Conservation (phyloP, 2,329 filamentous ascomycete genomes). For the Aureobasidium sp. region DNA sequence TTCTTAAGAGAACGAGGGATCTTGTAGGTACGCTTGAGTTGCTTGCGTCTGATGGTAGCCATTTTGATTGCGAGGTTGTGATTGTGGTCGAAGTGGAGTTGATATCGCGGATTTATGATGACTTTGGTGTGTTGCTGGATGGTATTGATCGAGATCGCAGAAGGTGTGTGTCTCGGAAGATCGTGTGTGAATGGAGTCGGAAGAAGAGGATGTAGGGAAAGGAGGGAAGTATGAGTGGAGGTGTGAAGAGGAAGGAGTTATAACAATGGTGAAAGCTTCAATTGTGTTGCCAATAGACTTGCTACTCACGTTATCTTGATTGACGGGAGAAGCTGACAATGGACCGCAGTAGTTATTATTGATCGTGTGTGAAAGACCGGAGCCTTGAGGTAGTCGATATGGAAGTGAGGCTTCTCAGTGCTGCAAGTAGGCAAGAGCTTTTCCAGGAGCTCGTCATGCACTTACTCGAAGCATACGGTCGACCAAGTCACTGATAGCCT, state of each 20-base stretch:
- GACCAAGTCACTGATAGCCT: too few species aligned
- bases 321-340: neutral
- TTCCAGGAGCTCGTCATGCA: too few species aligned
- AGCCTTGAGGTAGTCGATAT: too few species aligned
- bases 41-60: neutral
- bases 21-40: neutral
- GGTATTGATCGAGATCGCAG: neutral
- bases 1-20: slow-evolving; percentile 6
- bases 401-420: too few species aligned
- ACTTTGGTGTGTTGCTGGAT: neutral
- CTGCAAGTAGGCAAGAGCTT: too few species aligned
- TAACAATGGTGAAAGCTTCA: neutral
- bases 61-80: neutral
- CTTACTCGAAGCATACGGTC: too few species aligned
- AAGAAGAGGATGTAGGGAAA: neutral
- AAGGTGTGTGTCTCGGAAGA: neutral
- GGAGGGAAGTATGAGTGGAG: neutral
- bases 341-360: neutral
- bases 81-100: too few species aligned
- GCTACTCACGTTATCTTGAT: neutral
- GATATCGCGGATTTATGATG: neutral
- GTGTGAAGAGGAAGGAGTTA: neutral
- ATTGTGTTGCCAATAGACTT: neutral
- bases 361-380: too few species aligned
- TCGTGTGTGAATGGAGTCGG: neutral